Percentiles rank a stretch among this genome's conserved stretches.
phyloP scores from a whole-genome alignment of 352 stramenopile species.

The Globisporangium cederbergense region DNA sequence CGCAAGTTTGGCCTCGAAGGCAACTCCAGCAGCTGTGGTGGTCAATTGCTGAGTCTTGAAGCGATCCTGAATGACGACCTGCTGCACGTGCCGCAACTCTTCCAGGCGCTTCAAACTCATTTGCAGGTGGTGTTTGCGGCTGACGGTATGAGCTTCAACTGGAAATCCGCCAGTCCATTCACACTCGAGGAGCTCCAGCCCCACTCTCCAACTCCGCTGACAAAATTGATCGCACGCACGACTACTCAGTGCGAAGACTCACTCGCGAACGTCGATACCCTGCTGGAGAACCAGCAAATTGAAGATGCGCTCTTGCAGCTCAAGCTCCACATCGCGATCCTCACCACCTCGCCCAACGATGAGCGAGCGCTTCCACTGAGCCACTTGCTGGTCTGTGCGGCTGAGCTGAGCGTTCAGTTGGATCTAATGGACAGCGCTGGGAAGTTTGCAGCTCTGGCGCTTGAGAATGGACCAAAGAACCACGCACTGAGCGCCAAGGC shows the following conservation, averaged over 20 bases:
- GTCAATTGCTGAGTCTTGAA: constrained; percentile 20
- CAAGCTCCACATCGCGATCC: constrained; percentile 42
- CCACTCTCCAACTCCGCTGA: constrained; percentile 10
- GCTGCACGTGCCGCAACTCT: constrained; percentile 51
- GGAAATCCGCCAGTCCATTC: constrained; percentile 28
- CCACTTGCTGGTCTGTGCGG: constrained; percentile 35
- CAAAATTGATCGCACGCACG: constrained; percentile 26
- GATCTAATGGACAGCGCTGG: constrained; percentile 22
- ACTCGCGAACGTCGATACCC: constrained; percentile 22
- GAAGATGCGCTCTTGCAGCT: constrained; percentile 27
- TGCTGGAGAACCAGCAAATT: constrained; percentile 21
- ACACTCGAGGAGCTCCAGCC: constrained; percentile 19
- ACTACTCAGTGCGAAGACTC: constrained; percentile 23
- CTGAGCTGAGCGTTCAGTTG: constrained; percentile 30
- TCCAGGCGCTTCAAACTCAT: constrained; percentile 44
- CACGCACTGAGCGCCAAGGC: constrained; percentile 26
- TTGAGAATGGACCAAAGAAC: constrained; percentile 31
- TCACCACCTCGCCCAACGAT: constrained; percentile 28
- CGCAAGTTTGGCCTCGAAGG: constrained; percentile 34
- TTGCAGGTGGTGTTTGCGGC: constrained; percentile 23
- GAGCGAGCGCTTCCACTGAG: constrained; percentile 29
- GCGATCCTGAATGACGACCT: constrained; percentile 34
- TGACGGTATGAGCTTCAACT: constrained; percentile 35
- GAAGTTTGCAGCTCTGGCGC: constrained; percentile 26
- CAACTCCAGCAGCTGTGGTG: not conserved